Conservation (phyloP, 257 asterid genomes). For the Penstemon newberryi region DNA sequence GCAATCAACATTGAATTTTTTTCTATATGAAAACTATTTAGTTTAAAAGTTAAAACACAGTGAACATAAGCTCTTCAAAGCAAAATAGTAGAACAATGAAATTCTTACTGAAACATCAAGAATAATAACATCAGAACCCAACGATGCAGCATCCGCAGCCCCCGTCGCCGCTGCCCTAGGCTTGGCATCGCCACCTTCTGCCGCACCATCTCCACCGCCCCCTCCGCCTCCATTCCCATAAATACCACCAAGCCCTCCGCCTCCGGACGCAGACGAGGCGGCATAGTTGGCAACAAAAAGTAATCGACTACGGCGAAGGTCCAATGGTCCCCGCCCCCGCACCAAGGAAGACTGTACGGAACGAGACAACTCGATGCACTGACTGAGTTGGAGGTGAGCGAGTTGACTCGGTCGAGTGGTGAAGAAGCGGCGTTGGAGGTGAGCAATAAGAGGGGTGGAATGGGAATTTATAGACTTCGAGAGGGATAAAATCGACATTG, state of each 20-base stretch:
- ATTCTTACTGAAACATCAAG: constrained; percentile 82
- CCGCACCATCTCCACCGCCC: constrained; percentile 56
- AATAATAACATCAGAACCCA: constrained; percentile 71
- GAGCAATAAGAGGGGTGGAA: constrained; percentile 45
- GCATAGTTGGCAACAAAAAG: constrained; percentile 53
- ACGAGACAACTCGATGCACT: constrained; percentile 29
- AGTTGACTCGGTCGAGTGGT: constrained; percentile 42
- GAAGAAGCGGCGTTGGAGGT: constrained; percentile 51
- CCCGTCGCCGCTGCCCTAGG: constrained; percentile 49
- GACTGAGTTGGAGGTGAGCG: constrained; percentile 40
- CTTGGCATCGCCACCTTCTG: constrained; percentile 56
- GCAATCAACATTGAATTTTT: not conserved
- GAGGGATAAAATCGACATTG: constrained; percentile 43
- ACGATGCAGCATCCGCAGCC: constrained; percentile 52
- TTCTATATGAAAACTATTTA: no score
- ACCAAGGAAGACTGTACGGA: constrained; percentile 33
- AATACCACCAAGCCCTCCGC: constrained; percentile 65
- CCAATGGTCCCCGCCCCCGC: constrained; percentile 33
- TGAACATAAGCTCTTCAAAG: no score
- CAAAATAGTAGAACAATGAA: not conserved
- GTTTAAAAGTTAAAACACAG: no score
- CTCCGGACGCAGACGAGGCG: constrained; percentile 60
- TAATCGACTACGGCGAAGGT: constrained; percentile 31
- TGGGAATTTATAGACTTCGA: constrained; percentile 49
- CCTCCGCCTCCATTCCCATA: constrained; percentile 58